These are phyloP conservation scores for Podospora bellae-mahoneyi DNA, from an alignment of 495 filamentous ascomycete species.

Conservation along the genomic window DNA sequence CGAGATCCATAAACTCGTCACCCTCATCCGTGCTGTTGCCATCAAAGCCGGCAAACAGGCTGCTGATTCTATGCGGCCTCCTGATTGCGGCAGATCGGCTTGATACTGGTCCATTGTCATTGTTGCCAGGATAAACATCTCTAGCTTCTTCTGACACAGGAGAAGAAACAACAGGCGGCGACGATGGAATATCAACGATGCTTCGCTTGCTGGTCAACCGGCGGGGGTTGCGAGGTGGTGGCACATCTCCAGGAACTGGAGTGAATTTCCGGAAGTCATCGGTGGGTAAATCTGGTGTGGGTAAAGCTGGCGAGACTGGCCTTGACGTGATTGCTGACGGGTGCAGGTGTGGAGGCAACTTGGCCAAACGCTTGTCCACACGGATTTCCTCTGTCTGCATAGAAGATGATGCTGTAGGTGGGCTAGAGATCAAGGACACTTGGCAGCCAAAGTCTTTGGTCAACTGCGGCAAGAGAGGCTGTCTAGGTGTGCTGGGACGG, in stretches of 20 bases:
- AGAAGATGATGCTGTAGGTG: slow-evolving; percentile 59
- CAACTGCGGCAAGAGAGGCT: slow-evolving; percentile 52
- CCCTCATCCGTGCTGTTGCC: slow-evolving; percentile 54
- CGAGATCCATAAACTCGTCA: slow-evolving; percentile 57
- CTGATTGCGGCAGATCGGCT: slow-evolving; percentile 58
- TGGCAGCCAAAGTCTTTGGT: slow-evolving; percentile 57
- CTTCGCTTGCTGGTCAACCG: slow-evolving; percentile 46
- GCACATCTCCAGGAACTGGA: slow-evolving; percentile 48
- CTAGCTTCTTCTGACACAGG: slow-evolving; percentile 36
- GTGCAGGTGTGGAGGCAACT: slow-evolving; percentile 71
- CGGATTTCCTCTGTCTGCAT: slow-evolving; percentile 90
- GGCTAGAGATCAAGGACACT: slow-evolving; percentile 41
- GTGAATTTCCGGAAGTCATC: slow-evolving; percentile 46
- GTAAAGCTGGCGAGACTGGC: slow-evolving; percentile 47
- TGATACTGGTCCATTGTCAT: slow-evolving; percentile 74
- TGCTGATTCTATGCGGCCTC: slow-evolving; percentile 70
- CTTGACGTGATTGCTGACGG: slow-evolving; percentile 65
- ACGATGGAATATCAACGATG: slow-evolving; percentile 46
- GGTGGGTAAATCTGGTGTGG: slow-evolving; percentile 22
- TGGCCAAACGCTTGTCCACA: slow-evolving; percentile 68
- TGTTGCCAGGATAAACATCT: slow-evolving; percentile 75
- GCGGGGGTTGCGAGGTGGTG: slow-evolving; percentile 52
- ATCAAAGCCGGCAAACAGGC: slow-evolving; percentile 80
- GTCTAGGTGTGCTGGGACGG: slow-evolving; percentile 51
- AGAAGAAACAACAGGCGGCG: slow-evolving; percentile 37